Conservation (phyloP, 1,139 yeast genomes). For the Hemisphaericaspora lyxosophila region DNA sequence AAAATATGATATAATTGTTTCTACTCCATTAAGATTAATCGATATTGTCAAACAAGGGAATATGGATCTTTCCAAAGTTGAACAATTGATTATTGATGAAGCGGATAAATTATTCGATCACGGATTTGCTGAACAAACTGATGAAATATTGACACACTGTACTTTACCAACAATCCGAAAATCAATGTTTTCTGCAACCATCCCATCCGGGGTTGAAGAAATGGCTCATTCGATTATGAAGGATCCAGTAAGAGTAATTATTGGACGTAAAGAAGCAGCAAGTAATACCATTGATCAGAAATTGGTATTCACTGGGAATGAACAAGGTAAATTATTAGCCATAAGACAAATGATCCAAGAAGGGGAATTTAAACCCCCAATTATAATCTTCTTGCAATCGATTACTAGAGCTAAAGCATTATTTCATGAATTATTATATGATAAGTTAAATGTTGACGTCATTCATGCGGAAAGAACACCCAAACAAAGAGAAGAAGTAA, state of each 20-base stretch:
- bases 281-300: slow-evolving; percentile 80
- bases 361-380: slow-evolving; percentile 90
- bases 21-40: slow-evolving; percentile 87
- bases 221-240: slow-evolving; percentile 83
- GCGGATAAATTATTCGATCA: slow-evolving; percentile 92
- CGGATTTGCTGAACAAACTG: slow-evolving; percentile 90
- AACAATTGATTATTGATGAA: slow-evolving; percentile 84
- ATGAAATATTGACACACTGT: slow-evolving; percentile 73
- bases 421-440: slow-evolving; percentile 88
- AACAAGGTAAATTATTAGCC: slow-evolving; percentile 90
- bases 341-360: slow-evolving; percentile 83
- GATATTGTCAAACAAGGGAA: slow-evolving; percentile 68
- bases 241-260: slow-evolving; percentile 79
- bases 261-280: slow-evolving; percentile 96
- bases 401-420: slow-evolving; percentile 93
- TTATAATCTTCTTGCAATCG: slow-evolving; percentile 86
- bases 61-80: slow-evolving; percentile 60
- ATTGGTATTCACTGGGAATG: slow-evolving; percentile 85
- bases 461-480: slow-evolving; percentile 95
- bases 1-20: slow-evolving; percentile 76
- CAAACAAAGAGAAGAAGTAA: slow-evolving; percentile 81
- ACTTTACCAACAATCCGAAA: slow-evolving; percentile 54
- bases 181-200: slow-evolving; percentile 92
- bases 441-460: slow-evolving; percentile 88
- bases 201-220: slow-evolving; percentile 91